phyloP scores from a whole-genome alignment of 2,329 filamentous ascomycete genomes.

The Colletotrichum liaoningense region DNA sequence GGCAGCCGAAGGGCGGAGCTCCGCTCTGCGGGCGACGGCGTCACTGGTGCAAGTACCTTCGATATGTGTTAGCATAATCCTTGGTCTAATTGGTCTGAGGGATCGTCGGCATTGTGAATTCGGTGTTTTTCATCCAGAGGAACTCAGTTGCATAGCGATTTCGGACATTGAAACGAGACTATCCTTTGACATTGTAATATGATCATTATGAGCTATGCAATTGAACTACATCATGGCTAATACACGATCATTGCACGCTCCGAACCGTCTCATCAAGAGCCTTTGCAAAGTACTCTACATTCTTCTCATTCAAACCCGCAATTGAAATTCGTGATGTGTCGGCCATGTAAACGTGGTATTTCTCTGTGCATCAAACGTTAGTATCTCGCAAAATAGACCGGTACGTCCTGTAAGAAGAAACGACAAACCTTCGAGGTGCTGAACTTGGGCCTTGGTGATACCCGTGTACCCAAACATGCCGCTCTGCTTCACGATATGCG shows the following conservation, averaged over 20 bases:
- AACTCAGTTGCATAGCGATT: too few species aligned
- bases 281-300: constrained; percentile 46
- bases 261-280: constrained; percentile 34
- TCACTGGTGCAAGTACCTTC: too few species aligned
- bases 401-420: neutral
- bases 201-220: neutral
- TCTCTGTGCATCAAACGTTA: constrained; percentile 35
- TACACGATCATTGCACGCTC: constrained; percentile 1
- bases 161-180: neutral
- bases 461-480: constrained; percentile 60
- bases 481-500: constrained; percentile 48
- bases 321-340: constrained; percentile 51
- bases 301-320: constrained; percentile 50
- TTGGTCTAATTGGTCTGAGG: neutral
- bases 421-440: constrained; percentile 43
- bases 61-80: neutral
- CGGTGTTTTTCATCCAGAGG: neutral
- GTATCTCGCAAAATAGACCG: neutral
- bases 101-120: neutral
- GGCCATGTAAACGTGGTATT: constrained; percentile 53
- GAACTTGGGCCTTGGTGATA: constrained; percentile 59
- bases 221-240: too few species aligned
- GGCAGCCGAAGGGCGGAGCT: constrained; percentile 30
- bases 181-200: neutral
- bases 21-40: neutral